phyloP scores from a whole-genome alignment of 345 rosid species.

The Salix brachista region DNA sequence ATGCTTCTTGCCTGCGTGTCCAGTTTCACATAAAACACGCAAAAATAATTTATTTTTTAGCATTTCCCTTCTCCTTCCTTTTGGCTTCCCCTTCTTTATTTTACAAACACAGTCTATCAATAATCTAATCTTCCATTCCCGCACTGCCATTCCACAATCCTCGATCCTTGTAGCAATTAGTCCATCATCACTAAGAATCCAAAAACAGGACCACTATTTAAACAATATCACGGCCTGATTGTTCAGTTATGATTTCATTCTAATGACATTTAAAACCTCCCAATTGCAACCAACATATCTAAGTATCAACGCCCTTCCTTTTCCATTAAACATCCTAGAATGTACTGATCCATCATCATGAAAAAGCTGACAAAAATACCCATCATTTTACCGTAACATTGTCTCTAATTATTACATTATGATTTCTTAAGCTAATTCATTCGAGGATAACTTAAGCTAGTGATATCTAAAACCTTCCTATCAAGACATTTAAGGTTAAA shows the following conservation, averaged over 20 bases:
- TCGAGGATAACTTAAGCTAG: not conserved
- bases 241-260: not conserved
- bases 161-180: not conserved
- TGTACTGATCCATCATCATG: not conserved
- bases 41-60: not conserved
- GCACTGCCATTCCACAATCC: not conserved
- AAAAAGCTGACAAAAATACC: not conserved
- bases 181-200: not conserved
- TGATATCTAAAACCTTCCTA: not conserved
- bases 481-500: not conserved
- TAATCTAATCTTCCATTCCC: not conserved
- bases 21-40: not conserved
- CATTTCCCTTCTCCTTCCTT: not conserved
- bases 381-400: not conserved
- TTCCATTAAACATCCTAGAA: no score
- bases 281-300: not conserved
- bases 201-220: not conserved
- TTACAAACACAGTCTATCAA: not conserved
- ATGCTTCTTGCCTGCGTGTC: not conserved
- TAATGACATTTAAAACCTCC: not conserved
- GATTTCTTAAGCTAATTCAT: not conserved
- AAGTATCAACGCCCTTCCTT: not conserved
- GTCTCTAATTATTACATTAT: not conserved
- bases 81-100: not conserved
- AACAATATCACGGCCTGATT: not conserved